A percentile compares a stretch with the other conserved stretches of the same genome.
Conservation (phyloP, 1,284 basidiomycete genomes). For the Rhodotorula sp. region DNA sequence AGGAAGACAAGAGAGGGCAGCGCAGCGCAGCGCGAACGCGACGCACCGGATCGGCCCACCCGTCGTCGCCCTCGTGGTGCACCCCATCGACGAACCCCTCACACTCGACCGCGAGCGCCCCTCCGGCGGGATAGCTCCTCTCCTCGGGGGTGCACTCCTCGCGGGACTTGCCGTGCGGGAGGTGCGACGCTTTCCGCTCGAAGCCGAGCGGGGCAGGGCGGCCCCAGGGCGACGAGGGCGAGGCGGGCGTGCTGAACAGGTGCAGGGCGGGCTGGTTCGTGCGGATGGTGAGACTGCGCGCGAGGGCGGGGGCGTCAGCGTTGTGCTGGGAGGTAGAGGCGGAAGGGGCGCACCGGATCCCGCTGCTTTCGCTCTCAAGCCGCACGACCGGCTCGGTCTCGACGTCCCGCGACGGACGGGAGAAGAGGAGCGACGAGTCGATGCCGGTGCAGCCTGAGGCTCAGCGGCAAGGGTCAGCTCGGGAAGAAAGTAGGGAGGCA, state of each 20-base stretch:
- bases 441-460: constrained; percentile 20
- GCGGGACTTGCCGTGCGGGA: constrained; percentile 46
- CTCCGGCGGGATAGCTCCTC: constrained; percentile 53
- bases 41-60: constrained; percentile 57
- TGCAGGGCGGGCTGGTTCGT: constrained; percentile 58
- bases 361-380: constrained; percentile 57
- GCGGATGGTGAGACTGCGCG: constrained; percentile 57
- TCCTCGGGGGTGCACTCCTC: constrained; percentile 47
- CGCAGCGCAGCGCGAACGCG: neutral
- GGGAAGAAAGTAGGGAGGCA: neutral
- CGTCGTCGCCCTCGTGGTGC: constrained; percentile 55
- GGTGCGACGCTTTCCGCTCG: constrained; percentile 54
- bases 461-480: neutral
- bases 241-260: neutral
- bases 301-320: neutral
- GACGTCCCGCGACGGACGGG: constrained; percentile 36
- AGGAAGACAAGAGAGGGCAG: neutral
- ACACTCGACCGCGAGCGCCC: constrained; percentile 59
- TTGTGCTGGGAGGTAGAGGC: too few relatives aligned
- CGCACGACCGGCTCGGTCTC: constrained; percentile 52
- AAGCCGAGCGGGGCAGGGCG: constrained; percentile 46
- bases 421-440: constrained; percentile 49
- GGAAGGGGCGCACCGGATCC: constrained; percentile 54
- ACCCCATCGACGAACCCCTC: constrained; percentile 59
- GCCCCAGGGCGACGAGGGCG: neutral